Evolutionary conservation across 208 protist species (phyloP).

Genomic region (Leptomonas pyrrhocoris): DNA sequence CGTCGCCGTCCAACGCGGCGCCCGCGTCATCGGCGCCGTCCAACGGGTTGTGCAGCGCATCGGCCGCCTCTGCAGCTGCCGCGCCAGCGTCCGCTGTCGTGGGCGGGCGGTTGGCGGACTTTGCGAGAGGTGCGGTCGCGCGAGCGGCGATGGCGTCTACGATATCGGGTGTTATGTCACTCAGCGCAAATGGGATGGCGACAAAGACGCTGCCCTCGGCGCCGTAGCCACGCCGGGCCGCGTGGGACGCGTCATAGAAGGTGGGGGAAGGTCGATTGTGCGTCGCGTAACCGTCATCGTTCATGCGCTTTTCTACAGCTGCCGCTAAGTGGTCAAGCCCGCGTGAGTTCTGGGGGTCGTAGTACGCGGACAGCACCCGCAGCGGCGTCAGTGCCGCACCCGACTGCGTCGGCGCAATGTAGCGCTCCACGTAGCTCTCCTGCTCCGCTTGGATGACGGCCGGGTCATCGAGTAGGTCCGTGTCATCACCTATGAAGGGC

Average conservation of each 20-base stretch:
- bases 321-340: conserved; percentile 32
- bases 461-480: conserved; percentile 6
- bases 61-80: neutral
- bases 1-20: conserved; percentile 2
- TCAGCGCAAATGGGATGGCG: conserved; percentile 28
- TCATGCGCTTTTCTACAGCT: conserved; percentile 40
- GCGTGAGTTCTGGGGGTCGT: conserved; percentile 15
- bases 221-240: conserved; percentile 44
- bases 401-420: conserved; percentile 10
- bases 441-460: conserved; percentile 12
- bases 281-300: conserved; percentile 38
- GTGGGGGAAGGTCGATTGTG: conserved; percentile 28
- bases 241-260: conserved; percentile 42
- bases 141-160: conserved; percentile 6
- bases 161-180: conserved; percentile 19
- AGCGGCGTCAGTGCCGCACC: conserved; percentile 23
- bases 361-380: conserved; percentile 29
- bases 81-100: neutral
- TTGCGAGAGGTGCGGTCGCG: neutral
- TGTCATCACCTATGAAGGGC: neutral
- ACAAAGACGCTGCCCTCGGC: conserved; percentile 49
- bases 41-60: conserved; percentile 5
- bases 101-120: neutral
- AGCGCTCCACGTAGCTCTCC: conserved; percentile 31
- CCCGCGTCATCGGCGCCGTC: conserved; percentile 13